phyloP scores from a whole-genome alignment of 192 early-diverging fungal species.

The Coemansia sp. region DNA sequence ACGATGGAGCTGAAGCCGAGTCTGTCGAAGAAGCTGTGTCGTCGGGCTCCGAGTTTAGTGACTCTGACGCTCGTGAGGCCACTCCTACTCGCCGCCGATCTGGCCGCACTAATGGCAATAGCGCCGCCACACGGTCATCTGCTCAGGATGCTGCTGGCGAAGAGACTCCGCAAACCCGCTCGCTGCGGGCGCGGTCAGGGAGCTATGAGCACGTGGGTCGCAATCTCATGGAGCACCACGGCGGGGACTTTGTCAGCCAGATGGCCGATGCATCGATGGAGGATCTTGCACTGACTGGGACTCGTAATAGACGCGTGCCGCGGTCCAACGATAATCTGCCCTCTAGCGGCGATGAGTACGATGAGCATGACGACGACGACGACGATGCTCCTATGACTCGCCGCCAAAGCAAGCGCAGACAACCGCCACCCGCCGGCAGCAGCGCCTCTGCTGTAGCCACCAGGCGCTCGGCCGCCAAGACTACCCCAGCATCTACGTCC shows the following conservation, averaged over 20 bases:
- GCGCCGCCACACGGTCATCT: neutral
- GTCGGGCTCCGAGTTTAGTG: neutral
- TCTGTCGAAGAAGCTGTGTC: neutral
- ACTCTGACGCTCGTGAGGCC: neutral
- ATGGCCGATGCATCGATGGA: constrained; percentile 8
- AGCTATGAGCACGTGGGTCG: neutral
- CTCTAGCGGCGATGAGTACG: constrained; percentile 11
- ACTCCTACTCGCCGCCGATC: neutral
- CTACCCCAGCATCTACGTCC: neutral
- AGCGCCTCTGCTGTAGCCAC: constrained; percentile 3
- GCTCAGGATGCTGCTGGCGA: neutral
- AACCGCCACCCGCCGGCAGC: neutral
- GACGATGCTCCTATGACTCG: neutral
- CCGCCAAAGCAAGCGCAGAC: constrained; percentile 10
- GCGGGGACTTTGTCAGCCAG: neutral
- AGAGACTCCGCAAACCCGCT: constrained; percentile 5
- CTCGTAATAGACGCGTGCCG: constrained; percentile 13
- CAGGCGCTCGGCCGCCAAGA: neutral
- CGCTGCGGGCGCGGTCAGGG: neutral
- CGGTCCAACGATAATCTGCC: constrained; percentile 5
- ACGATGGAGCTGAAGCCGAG: neutral
- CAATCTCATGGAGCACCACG: neutral
- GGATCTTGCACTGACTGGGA: neutral
- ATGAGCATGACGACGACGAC: neutral
- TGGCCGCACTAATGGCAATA: neutral